Evolutionary conservation across 352 stramenopile species (phyloP), one percentile per base, ranked within the genome.

Genomic region (Phytophthora tubulina): DNA sequence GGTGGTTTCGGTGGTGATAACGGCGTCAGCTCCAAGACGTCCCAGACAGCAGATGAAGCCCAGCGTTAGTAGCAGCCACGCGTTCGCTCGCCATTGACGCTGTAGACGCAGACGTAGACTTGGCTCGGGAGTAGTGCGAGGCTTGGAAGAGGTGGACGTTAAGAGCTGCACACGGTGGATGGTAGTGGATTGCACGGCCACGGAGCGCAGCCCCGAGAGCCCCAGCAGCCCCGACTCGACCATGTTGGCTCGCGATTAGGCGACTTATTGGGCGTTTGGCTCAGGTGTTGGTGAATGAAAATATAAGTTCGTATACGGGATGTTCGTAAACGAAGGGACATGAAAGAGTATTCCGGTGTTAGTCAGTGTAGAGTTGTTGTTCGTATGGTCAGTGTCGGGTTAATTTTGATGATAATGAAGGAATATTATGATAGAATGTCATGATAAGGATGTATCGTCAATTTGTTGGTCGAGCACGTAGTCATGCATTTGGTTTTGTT

Each of bases 181-280:
- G 56, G 66, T 75, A 65, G 76, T 86, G 58, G 75, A 81, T 64
- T 87, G 81, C 35, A 89, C 81, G 15, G 74, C 75, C 56, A 89
- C 79, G n/a, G 79, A 87, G 35, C 79, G 81, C 63, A 85, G 79
- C 55, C 54, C 61, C 59, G 71, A 64, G 68, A 71, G 41, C n/a
- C 41, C 54, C 35, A 72, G 11, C 41, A 59, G 30, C 62, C 73
- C 46, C 41, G 61, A 66, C 45, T 72, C 51, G 30, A 46, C 50
- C 67, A 76, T 79, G 51, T 63, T 45, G 7, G 10, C 38, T 33
- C 3, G 51, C 8, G 51, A 46, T 46, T 46, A n/a, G 41, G 41
- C 41, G 41, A 27, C 21, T 17, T 4, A 46, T 46, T 46, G 41
- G 41, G 41, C 41, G 41, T 46, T 27, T 17, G 13, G 39, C 39